Percentiles rank a stretch among this genome's conserved stretches.
Evolutionary conservation across 2,329 filamentous ascomycete species (phyloP).

Genomic region (Magnaporthiopsis rhizophila): DNA sequence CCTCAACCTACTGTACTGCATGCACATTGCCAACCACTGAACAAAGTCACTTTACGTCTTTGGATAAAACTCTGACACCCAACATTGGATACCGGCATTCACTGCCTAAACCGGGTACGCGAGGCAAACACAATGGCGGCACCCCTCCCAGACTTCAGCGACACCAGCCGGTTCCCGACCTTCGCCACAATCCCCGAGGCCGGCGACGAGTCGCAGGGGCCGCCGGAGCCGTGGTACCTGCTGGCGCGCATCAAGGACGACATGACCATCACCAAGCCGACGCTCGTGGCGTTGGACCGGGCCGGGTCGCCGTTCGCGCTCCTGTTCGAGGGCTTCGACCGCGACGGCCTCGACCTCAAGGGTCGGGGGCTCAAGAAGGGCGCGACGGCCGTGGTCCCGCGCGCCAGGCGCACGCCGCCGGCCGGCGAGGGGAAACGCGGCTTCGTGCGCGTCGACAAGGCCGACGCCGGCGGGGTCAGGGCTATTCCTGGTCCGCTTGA

Average conservation of each 20-base stretch:
- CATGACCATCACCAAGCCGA: slow-evolving; percentile 41
- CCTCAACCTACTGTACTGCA: neutral
- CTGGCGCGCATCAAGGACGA: slow-evolving; percentile 38
- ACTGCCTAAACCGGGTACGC: too few relatives aligned
- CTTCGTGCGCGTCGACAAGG: slow-evolving; percentile 27
- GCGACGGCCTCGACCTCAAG: slow-evolving; percentile 25
- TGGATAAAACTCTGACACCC: too few relatives aligned
- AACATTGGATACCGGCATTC: too few relatives aligned
- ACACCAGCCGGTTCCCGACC: slow-evolving; percentile 25
- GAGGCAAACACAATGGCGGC: slow-evolving; percentile 10
- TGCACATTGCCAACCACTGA: neutral
- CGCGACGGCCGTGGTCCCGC: slow-evolving; percentile 28
- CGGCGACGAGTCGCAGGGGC: slow-evolving; percentile 9
- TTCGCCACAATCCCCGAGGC: slow-evolving; percentile 23
- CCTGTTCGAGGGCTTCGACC: slow-evolving; percentile 32
- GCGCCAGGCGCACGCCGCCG: slow-evolving; percentile 25
- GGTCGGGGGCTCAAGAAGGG: slow-evolving; percentile 27
- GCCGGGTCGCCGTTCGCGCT: slow-evolving; percentile 33
- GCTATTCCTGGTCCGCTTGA: slow-evolving; percentile 24
- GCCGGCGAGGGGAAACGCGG: slow-evolving; percentile 28
- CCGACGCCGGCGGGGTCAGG: slow-evolving; percentile 24
- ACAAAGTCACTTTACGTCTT: too few relatives aligned
- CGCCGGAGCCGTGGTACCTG: slow-evolving; percentile 24
- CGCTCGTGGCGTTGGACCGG: slow-evolving; percentile 35
- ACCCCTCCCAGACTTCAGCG: slow-evolving; percentile 23